Evolutionary conservation across 23 red algal species (phyloP).

Genomic region (Gracilaria gracilis): DNA sequence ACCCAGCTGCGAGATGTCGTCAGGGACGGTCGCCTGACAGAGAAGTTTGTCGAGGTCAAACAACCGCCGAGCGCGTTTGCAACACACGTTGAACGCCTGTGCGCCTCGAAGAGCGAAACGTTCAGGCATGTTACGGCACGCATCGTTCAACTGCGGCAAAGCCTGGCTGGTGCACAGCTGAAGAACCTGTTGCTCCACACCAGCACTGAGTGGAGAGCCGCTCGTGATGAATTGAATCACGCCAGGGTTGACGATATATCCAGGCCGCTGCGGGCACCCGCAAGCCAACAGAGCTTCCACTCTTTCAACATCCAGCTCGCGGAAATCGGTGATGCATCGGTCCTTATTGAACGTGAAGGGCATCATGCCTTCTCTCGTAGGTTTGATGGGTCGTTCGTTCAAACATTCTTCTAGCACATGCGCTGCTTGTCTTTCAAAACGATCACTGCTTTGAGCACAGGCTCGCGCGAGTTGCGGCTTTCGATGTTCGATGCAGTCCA

Average conservation of each 20-base stretch:
- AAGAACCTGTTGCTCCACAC: slow-evolving; percentile 27
- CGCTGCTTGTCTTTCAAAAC: slow-evolving; percentile 34
- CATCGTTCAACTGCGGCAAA: slow-evolving; percentile 14
- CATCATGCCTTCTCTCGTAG: slow-evolving; percentile 12
- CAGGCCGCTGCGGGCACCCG: slow-evolving; percentile 21
- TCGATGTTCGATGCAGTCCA: slow-evolving; percentile 31
- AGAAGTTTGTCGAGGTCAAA: slow-evolving; percentile 18
- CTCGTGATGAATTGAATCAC: slow-evolving; percentile 49
- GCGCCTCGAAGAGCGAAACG: slow-evolving; percentile 50
- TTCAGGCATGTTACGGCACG: slow-evolving; percentile 31
- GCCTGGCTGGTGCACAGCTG: background rate
- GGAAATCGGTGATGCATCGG: slow-evolving; percentile 17
- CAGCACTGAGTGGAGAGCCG: slow-evolving; percentile 36
- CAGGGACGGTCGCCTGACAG: slow-evolving; percentile 43
- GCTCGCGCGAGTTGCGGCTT: slow-evolving; percentile 27
- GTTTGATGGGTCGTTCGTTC: slow-evolving; percentile 32
- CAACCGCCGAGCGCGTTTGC: slow-evolving; percentile 35
- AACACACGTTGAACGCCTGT: slow-evolving; percentile 56
- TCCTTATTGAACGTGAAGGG: slow-evolving; percentile 28
- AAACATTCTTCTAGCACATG: slow-evolving; percentile 27
- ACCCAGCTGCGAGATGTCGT: slow-evolving; percentile 25
- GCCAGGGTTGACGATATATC: slow-evolving; percentile 47
- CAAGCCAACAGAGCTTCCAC: slow-evolving; percentile 45
- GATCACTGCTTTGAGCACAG: background rate
- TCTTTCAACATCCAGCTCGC: slow-evolving; percentile 42